Conservation (phyloP, 306 rosid species). For the Quercus variabilis region DNA sequence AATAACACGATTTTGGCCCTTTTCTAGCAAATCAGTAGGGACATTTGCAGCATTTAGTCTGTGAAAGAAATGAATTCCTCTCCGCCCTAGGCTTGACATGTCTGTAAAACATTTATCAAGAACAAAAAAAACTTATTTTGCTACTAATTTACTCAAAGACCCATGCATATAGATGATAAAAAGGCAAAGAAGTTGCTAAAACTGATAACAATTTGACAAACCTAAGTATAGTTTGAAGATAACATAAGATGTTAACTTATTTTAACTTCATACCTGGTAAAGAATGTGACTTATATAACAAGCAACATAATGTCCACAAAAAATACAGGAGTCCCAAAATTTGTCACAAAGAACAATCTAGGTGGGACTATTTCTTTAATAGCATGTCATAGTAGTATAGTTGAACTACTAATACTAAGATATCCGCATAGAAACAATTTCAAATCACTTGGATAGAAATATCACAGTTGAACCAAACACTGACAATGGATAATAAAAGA, state of each 20-base stretch:
- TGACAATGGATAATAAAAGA: neutral
- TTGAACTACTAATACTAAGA: neutral
- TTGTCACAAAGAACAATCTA: neutral
- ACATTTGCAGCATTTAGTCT: constrained; percentile 57
- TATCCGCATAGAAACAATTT: neutral
- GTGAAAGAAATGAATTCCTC: constrained; percentile 61
- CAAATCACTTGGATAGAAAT: neutral
- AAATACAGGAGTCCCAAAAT: neutral
- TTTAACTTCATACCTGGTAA: neutral
- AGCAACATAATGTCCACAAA: neutral
- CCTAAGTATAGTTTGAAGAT: neutral
- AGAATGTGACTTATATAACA: neutral
- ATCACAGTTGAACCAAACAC: neutral
- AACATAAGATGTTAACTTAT: neutral
- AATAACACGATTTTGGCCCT: constrained; percentile 79
- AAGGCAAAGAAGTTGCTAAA: neutral
- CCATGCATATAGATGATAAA: neutral
- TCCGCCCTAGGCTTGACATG: constrained; percentile 48
- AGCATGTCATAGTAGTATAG: neutral
- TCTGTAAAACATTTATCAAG: constrained; percentile 23
- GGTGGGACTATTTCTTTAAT: neutral
- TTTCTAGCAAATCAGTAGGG: constrained; percentile 51
- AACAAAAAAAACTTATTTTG: constrained; percentile 5
- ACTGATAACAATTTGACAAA: neutral
- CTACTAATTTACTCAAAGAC: neutral